Evolutionary conservation across 768 basidiomycete species (phyloP).

Genomic region (Kockovaella imperatae): DNA sequence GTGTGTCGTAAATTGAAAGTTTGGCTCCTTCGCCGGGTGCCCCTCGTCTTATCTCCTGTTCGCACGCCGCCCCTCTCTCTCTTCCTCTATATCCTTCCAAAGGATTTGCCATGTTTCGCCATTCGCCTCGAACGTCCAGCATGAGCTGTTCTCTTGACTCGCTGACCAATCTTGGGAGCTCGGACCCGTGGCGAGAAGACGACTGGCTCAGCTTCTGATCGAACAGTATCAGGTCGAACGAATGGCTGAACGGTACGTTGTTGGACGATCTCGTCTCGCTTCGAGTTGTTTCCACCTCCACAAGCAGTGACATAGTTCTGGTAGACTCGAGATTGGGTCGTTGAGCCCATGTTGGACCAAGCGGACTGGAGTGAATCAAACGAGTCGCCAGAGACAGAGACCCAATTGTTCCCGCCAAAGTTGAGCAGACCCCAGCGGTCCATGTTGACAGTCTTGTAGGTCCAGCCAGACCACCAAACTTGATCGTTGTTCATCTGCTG

Average conservation of each 20-base stretch:
- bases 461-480: constrained; percentile 33
- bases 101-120: constrained; percentile 3
- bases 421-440: constrained; percentile 33
- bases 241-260: background rate
- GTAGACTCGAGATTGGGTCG: constrained; percentile 11
- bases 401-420: constrained; percentile 9
- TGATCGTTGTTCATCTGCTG: constrained; percentile 22
- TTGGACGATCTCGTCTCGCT: constrained; percentile 8
- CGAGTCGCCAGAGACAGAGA: constrained; percentile 24
- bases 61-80: too few species aligned
- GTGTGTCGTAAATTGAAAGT: too few species aligned
- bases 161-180: background rate
- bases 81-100: too few species aligned
- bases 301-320: constrained; percentile 16
- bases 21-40: too few species aligned
- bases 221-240: background rate
- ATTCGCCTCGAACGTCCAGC: constrained; percentile 7
- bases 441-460: constrained; percentile 19
- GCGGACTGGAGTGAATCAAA: constrained; percentile 24
- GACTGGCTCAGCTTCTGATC: background rate
- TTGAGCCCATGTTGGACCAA: constrained; percentile 30
- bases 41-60: too few species aligned
- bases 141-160: background rate
- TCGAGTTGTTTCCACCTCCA: constrained; percentile 8
- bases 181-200: background rate